Evolutionary conservation across 495 filamentous ascomycete species (phyloP).

Genomic region (Neurospora intermedia): DNA sequence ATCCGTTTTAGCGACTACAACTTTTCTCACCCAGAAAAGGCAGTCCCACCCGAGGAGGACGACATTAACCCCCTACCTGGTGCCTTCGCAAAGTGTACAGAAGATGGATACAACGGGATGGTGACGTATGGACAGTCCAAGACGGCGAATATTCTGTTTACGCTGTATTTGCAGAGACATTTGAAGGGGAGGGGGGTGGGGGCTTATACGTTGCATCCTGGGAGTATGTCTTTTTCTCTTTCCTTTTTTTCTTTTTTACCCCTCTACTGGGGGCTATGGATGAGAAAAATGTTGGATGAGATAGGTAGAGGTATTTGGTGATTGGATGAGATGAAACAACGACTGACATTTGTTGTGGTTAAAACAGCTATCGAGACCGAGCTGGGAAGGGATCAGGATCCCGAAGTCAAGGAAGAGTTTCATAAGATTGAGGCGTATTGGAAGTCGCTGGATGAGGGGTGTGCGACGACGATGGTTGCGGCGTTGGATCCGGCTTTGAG

Average conservation of each 20-base stretch:
- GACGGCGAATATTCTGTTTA: slow-evolving; percentile 52
- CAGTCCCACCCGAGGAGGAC: slow-evolving; percentile 29
- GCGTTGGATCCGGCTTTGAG: slow-evolving; percentile 43
- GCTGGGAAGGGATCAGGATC: slow-evolving; percentile 31
- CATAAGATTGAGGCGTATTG: slow-evolving; percentile 28
- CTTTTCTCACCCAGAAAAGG: slow-evolving; percentile 28
- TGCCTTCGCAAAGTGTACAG: slow-evolving; percentile 21
- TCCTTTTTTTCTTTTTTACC: no score
- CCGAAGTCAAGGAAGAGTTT: slow-evolving; percentile 27
- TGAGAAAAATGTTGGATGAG: no score
- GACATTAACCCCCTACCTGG: slow-evolving; percentile 18
- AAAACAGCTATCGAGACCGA: slow-evolving; percentile 24
- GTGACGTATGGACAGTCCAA: slow-evolving; percentile 48
- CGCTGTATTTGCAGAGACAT: slow-evolving; percentile 34
- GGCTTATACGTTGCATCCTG: slow-evolving; percentile 39
- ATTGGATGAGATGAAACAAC: no score
- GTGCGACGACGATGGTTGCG: slow-evolving; percentile 47
- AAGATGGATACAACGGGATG: slow-evolving; percentile 44
- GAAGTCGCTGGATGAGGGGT: slow-evolving; percentile 44
- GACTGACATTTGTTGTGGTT: background rate
- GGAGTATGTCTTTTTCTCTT: slow-evolving; percentile 19
- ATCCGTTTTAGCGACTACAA: slow-evolving; percentile 49
- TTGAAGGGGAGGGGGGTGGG: slow-evolving; percentile 22
- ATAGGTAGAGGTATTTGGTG: no score
- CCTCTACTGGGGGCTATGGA: no score